Evolutionary conservation across 192 early-diverging fungal species (phyloP), one percentile per base, ranked within the genome.

Genomic region (Coemansia nantahalensis): DNA sequence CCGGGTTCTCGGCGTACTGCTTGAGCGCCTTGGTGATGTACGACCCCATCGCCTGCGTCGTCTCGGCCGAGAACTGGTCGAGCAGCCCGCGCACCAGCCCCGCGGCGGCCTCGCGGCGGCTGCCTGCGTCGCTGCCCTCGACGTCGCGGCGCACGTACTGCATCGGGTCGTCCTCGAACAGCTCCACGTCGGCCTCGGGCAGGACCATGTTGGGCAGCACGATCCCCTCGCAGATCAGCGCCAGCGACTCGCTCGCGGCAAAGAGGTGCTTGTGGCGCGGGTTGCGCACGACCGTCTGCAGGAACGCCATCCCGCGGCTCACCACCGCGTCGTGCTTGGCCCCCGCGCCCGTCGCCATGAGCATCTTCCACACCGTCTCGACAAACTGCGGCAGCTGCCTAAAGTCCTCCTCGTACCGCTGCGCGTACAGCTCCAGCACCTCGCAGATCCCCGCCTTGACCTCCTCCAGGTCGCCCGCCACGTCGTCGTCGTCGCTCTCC

Each of bases 141-240:
- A 97, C 51, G 71, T 97, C 95, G 39, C 90, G 78, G 34, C 93
- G 78, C 61, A 97, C 90, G 60, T 87, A 97, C 48, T 95, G 94
- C 62, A 97, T 88, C 22, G 93, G 93, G 46, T 97, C 95, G 56
- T 97, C 94, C 55, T 97, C 90, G 75, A 97, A 97, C 56, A 94
- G 68, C 59, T 97, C 95, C 73, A 93, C 90, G 55, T 99, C 97
- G 22, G 77, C 68, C 44, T 83, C 86, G 73, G 93, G 79, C 41
- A 97, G 68, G 19, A 75, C 76, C 78, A 95, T 91, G 65, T 99
- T 99, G 15, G 95, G 94, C 19, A 99, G 70, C 9, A 94, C 80
- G 43, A 99, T 85, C 56, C 87, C 86, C 64, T 94, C 86, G 60
- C 93, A 97, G 47, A 99, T 87, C 43, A 84, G 81, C 26, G 65